Evolutionary conservation across 768 basidiomycete genomes (phyloP).

Genomic region (Coprinopsis cinerea): DNA sequence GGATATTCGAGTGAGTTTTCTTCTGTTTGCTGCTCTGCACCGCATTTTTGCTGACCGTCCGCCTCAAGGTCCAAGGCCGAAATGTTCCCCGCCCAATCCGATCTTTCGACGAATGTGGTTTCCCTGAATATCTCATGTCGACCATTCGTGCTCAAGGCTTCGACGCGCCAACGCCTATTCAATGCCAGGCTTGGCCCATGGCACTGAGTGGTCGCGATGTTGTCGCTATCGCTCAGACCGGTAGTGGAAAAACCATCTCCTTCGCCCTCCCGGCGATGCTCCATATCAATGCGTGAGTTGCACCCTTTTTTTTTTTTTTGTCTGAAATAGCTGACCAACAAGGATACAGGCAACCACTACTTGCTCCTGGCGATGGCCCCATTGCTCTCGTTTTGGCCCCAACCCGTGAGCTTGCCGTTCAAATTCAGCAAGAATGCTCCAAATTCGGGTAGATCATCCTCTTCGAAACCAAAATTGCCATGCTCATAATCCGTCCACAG

Average conservation of each 20-base stretch:
- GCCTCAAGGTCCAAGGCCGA: slow-evolving; percentile 73
- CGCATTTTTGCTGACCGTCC: neutral
- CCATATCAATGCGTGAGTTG: slow-evolving; percentile 94
- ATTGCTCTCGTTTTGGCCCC: slow-evolving; percentile 96
- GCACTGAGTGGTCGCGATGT: slow-evolving; percentile 91
- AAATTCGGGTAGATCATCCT: slow-evolving; percentile 77
- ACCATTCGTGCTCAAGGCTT: slow-evolving; percentile 96
- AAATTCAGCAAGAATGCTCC: slow-evolving; percentile 97
- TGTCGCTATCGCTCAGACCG: slow-evolving; percentile 96
- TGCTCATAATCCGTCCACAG: slow-evolving; percentile 27
- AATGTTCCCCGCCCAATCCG: slow-evolving; percentile 85
- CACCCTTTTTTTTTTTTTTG: slow-evolving; percentile 8
- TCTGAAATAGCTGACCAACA: slow-evolving; percentile 7
- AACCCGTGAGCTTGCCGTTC: slow-evolving; percentile 96
- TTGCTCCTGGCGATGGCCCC: slow-evolving; percentile 92
- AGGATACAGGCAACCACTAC: slow-evolving; percentile 71
- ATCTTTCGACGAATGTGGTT: slow-evolving; percentile 90
- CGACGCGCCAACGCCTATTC: slow-evolving; percentile 85
- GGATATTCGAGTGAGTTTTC: slow-evolving; percentile 71
- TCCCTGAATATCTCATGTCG: slow-evolving; percentile 93
- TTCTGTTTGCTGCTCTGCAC: slow-evolving; percentile 2
- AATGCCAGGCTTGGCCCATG: slow-evolving; percentile 99
- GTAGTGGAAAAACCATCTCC: slow-evolving; percentile 97
- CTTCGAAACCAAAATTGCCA: slow-evolving; percentile 3
- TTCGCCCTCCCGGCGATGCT: slow-evolving; percentile 99